Base-by-base conservation (phyloP, 441 rosid genomes). In the Adansonia rubrostipa region DNA sequence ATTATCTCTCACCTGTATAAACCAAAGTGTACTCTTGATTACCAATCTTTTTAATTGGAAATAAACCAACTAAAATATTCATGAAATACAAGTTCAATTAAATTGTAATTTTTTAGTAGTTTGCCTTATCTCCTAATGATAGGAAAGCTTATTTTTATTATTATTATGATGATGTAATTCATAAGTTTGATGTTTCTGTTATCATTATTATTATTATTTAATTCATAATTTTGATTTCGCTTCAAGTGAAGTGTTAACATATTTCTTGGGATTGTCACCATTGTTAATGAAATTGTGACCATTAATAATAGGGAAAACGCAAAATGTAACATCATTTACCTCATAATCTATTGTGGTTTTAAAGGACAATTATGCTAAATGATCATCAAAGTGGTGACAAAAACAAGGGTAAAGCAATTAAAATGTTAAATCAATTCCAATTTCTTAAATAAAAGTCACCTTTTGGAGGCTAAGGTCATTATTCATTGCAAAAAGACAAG, bases 301-400 rank as follows among this genome's bases (percentile, higher is more conserved):
- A 56, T 56, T 22, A 22, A 22, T 60, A 0, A 60, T 60, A 22
- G 65, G 64, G 58, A 36, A 60, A 60, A 60, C 10, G 65, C 2
- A 60, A 15, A 44, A 24, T 5, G 33, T 64, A 50, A 73, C 73
- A 51, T 72, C 65, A 63, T 33, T 24, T 20, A 53, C 48, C 48
- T 63, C 17, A 63, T 63, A 36, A 64, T 9, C 6, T 58, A 42
- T 63, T 33, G 40, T 53, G 22, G n/a, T 8, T 4, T n/a, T 47
- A 45, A 14, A 67, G 9, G 36, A 57, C 15, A 45, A 44, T 68
- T 45, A 42, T 58, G 42, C 22, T 20, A 53, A 54, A 45, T 77
- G 53, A 42, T 36, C 40, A 36, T 4, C 3, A 36, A 36, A 36
- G 5, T 4, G 5, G 28, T 24, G 28, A 24, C 28, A 24, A 24